phyloP scores from a whole-genome alignment of 768 basidiomycete genomes.

The Phaeolepiota aurea region DNA sequence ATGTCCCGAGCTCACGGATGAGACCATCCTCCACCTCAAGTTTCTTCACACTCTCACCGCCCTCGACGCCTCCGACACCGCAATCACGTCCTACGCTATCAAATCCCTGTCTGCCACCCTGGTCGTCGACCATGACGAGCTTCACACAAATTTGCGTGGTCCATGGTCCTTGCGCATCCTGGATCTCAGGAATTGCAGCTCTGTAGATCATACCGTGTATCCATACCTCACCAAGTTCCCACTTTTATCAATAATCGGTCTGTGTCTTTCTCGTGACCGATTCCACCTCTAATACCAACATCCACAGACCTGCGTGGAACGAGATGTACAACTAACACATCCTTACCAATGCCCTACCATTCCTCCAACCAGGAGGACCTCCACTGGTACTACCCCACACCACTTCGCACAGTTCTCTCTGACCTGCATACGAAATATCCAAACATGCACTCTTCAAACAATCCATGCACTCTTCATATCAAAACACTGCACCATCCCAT shows the following conservation, averaged over 20 bases:
- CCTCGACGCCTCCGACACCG: slow-evolving; percentile 54
- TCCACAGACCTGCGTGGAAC: slow-evolving; percentile 21
- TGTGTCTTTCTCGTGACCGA: slow-evolving; percentile 13
- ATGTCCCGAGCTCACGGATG: slow-evolving; percentile 51
- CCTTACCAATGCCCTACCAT: slow-evolving; percentile 21
- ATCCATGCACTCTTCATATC: slow-evolving; percentile 23
- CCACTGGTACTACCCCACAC: slow-evolving; percentile 32
- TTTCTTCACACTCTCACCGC: slow-evolving; percentile 47
- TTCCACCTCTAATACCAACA: background rate
- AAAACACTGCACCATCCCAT: slow-evolving; percentile 15
- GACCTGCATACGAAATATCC: slow-evolving; percentile 12
- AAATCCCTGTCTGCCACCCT: slow-evolving; percentile 43
- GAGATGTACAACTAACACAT: slow-evolving; percentile 20
- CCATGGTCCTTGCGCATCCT: slow-evolving; percentile 56
- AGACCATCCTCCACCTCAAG: slow-evolving; percentile 40
- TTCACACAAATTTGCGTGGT: slow-evolving; percentile 22
- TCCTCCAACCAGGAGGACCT: slow-evolving; percentile 9
- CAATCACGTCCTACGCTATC: slow-evolving; percentile 44
- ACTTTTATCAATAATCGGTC: slow-evolving; percentile 55
- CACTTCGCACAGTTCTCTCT: slow-evolving; percentile 25
- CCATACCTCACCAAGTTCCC: slow-evolving; percentile 37
- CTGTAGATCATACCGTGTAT: slow-evolving; percentile 36
- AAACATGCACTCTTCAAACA: slow-evolving; percentile 23
- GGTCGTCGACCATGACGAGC: slow-evolving; percentile 14
- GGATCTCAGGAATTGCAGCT: slow-evolving; percentile 42